phyloP scores from a whole-genome alignment of 352 stramenopile genomes.

The Phytophthora melonis region DNA sequence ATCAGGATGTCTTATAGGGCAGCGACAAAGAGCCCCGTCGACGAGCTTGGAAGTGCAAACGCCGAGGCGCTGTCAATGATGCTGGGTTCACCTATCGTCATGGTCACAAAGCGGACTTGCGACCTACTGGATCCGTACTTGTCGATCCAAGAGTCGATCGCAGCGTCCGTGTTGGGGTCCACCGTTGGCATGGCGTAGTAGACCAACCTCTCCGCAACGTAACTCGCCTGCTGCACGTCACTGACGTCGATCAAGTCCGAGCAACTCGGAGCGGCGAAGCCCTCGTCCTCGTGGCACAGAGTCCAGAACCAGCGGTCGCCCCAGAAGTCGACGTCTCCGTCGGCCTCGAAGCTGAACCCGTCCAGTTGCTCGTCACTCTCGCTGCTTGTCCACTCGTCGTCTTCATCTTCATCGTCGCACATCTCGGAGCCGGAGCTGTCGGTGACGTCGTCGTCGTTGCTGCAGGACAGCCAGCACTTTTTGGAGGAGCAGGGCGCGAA shows the following conservation, averaged over 20 bases:
- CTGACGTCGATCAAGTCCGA: slow-evolving; percentile 3
- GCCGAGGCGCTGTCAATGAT: background rate
- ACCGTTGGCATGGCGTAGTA: slow-evolving; percentile 42
- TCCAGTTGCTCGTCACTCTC: slow-evolving; percentile 30
- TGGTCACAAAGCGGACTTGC: slow-evolving; percentile 29
- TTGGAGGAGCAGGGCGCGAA: slow-evolving; percentile 29
- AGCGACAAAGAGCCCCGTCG: slow-evolving; percentile 29
- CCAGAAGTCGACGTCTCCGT: slow-evolving; percentile 25
- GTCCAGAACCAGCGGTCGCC: slow-evolving; percentile 37
- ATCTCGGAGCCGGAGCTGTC: slow-evolving; percentile 38
- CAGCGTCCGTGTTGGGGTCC: slow-evolving; percentile 15
- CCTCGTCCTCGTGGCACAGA: background rate
- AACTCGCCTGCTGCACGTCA: slow-evolving; percentile 12
- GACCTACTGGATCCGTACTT: slow-evolving; percentile 36
- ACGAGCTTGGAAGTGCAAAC: background rate
- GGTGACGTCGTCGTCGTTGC: slow-evolving; percentile 18
- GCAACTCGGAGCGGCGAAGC: background rate
- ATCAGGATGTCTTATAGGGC: slow-evolving; percentile 18
- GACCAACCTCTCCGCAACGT: slow-evolving; percentile 17
- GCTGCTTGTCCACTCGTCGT: slow-evolving; percentile 29
- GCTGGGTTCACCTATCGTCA: slow-evolving; percentile 2
- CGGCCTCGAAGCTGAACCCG: slow-evolving; percentile 24
- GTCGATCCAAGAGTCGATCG: slow-evolving; percentile 33
- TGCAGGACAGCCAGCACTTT: slow-evolving; percentile 6
- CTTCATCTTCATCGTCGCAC: slow-evolving; percentile 23